These are phyloP conservation scores for Ascosphaera pollenicola DNA, from an alignment of 2,329 filamentous ascomycete species.

Conservation along the genomic window DNA sequence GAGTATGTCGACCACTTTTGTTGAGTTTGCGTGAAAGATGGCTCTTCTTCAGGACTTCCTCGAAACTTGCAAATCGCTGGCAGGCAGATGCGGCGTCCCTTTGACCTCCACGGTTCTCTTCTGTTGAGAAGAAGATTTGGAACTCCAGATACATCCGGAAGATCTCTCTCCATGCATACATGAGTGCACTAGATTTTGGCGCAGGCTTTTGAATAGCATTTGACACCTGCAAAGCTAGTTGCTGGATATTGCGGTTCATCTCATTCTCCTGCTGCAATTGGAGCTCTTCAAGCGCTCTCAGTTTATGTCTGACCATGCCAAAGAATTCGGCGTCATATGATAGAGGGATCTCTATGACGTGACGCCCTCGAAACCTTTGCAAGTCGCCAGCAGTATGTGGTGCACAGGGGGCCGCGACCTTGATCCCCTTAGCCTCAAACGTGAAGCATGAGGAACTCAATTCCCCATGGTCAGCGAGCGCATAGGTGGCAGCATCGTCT, in stretches of 20 bases:
- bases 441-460: neutral
- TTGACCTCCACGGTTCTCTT: slow-evolving; percentile 46
- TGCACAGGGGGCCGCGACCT: too few relatives aligned
- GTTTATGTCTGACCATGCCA: slow-evolving; percentile 46
- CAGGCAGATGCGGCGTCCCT: slow-evolving; percentile 44
- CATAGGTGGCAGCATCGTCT: too few relatives aligned
- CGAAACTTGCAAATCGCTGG: slow-evolving; percentile 48
- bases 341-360: slow-evolving; percentile 49
- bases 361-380: slow-evolving; percentile 3
- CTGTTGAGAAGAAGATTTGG: slow-evolving; percentile 60
- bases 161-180: slow-evolving; percentile 57
- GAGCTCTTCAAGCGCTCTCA: slow-evolving; percentile 44
- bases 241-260: slow-evolving; percentile 39
- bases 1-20: slow-evolving; percentile 38
- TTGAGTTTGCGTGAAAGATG: slow-evolving; percentile 33
- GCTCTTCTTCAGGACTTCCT: slow-evolving; percentile 31
- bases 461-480: neutral
- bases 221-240: slow-evolving; percentile 42
- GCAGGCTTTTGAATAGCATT: slow-evolving; percentile 39
- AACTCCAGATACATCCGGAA: slow-evolving; percentile 66
- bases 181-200: slow-evolving; percentile 37
- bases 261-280: slow-evolving; percentile 42
- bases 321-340: slow-evolving; percentile 66
- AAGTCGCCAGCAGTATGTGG: neutral
- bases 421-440: neutral